Conservation (phyloP, 1,284 basidiomycete genomes). For the Hemileia vastatrix region DNA sequence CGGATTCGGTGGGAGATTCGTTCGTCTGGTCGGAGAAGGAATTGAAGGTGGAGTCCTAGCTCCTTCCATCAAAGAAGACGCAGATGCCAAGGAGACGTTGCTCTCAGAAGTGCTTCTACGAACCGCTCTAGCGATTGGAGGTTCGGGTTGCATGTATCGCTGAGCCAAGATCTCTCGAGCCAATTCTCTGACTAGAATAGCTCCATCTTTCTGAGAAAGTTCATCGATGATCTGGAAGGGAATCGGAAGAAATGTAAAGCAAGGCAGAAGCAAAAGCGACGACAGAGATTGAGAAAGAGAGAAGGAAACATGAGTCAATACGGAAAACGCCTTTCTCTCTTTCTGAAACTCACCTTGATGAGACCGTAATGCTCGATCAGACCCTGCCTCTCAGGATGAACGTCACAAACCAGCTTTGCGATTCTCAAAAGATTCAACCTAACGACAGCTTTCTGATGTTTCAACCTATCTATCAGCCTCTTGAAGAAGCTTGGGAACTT, state of each 20-base stretch:
- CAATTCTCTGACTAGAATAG: conserved; percentile 31
- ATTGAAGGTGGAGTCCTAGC: background rate
- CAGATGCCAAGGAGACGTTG: conserved; percentile 7
- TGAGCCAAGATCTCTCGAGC: conserved; percentile 32
- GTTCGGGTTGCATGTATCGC: conserved; percentile 6
- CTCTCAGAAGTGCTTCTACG: conserved; percentile 6
- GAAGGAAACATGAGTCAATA: background rate
- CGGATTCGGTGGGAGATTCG: background rate
- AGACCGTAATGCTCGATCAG: conserved; percentile 32
- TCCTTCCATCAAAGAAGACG: background rate
- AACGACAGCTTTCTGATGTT: conserved; percentile 34
- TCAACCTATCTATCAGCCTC: conserved; percentile 30
- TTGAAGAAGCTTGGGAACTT: conserved; percentile 31
- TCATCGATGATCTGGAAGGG: conserved; percentile 28
- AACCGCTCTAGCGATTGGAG: conserved; percentile 2
- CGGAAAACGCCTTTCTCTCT: too few species aligned
- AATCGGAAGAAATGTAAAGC: background rate
- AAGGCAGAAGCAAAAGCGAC: background rate
- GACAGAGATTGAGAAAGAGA: background rate
- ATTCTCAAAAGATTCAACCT: conserved; percentile 34
- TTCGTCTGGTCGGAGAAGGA: background rate
- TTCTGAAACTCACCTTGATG: conserved; percentile 24
- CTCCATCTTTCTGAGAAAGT: conserved; percentile 31
- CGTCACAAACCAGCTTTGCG: conserved; percentile 36
- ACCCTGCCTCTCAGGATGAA: conserved; percentile 25